A percentile compares a stretch with the other conserved stretches of the same genome.
Evolutionary conservation across 2,329 filamentous ascomycete genomes (phyloP).

Genomic region (Drechslera avenae): DNA sequence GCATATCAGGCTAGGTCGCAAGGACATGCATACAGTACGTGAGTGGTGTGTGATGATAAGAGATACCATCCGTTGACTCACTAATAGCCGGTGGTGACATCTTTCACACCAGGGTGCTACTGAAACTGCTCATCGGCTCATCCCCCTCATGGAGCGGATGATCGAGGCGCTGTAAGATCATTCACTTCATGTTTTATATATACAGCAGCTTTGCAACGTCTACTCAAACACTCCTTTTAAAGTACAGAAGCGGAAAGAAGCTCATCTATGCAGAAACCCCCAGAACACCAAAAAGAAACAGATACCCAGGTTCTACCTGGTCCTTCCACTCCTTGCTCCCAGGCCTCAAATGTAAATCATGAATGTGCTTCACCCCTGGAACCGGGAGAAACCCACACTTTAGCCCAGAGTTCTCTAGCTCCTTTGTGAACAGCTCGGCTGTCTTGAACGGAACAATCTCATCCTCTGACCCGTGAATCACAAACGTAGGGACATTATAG

Average conservation of each 20-base stretch:
- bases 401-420: neutral
- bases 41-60: conserved; percentile 4
- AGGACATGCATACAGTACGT: neutral
- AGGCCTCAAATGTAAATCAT: conserved; percentile 5
- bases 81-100: neutral
- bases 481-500: conserved; percentile 7
- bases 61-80: neutral
- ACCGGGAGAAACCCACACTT: conserved; percentile 3
- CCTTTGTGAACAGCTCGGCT: conserved; percentile 3
- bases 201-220: no score
- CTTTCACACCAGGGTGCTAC: no score
- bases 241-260: neutral
- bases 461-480: conserved; percentile 4
- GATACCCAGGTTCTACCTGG: conserved; percentile 7
- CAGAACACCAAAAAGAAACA: conserved; percentile 1
- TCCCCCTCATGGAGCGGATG: neutral
- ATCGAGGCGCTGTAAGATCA: neutral
- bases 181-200: neutral
- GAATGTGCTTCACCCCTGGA: conserved; percentile 4
- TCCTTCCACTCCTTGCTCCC: conserved; percentile 4
- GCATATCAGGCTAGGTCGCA: neutral
- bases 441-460: conserved; percentile 9
- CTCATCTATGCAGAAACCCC: neutral
- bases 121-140: neutral
- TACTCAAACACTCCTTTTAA: no score